A percentile compares a stretch with the other conserved stretches of the same genome.
Conservation (phyloP, 179 eudicot species). For the Beta macrorhiza region DNA sequence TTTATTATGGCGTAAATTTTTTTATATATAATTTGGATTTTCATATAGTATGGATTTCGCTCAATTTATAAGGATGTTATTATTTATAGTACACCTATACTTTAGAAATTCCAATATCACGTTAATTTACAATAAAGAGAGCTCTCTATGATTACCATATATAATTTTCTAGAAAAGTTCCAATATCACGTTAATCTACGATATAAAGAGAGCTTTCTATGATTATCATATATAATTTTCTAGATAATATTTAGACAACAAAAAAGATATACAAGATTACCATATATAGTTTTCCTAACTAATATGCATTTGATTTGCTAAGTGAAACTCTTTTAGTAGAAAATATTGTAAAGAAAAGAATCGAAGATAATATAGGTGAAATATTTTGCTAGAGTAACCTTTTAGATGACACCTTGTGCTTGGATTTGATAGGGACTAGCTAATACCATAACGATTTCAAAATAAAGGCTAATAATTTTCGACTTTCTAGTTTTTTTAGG, state of each 20-base stretch:
- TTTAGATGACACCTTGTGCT: slow-evolving; percentile 4
- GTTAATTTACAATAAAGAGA: too few species aligned
- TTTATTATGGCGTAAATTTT: neutral
- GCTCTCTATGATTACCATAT: too few species aligned
- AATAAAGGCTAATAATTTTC: neutral
- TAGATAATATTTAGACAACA: too few species aligned
- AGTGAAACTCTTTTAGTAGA: neutral
- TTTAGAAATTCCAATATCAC: too few species aligned
- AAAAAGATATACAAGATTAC: too few species aligned
- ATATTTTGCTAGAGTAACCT: slow-evolving; percentile 4
- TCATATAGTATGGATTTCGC: neutral
- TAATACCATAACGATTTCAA: neutral
- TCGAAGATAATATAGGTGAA: neutral
- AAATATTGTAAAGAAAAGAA: neutral
- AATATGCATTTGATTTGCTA: neutral
- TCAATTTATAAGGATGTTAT: too few species aligned
- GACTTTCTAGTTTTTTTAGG: neutral
- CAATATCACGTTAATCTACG: too few species aligned
- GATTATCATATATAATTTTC: too few species aligned
- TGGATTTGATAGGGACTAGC: neutral
- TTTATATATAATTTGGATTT: neutral
- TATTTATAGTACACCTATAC: too few species aligned
- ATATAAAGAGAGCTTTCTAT: too few species aligned
- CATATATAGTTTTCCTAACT: too few species aligned
- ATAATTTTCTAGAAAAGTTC: too few species aligned